A percentile compares a stretch with the other conserved stretches of the same genome.
Conservation (phyloP, 495 filamentous ascomycete genomes). For the Trichoderma virens region DNA sequence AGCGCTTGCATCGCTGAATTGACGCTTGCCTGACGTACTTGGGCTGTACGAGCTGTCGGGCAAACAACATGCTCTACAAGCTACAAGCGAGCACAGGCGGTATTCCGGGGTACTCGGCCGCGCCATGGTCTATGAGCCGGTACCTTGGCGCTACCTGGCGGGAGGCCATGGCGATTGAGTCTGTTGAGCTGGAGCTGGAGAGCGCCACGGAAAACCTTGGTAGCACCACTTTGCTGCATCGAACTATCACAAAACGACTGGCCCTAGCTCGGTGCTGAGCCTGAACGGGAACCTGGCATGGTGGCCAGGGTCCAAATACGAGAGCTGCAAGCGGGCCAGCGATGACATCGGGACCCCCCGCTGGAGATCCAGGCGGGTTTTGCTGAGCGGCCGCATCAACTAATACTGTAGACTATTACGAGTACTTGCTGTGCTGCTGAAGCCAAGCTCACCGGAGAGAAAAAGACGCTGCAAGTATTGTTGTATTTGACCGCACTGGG, state of each 20-base stretch:
- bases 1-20: slow-evolving; percentile 1
- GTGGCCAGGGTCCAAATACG: background rate
- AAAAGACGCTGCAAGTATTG: no score
- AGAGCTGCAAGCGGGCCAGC: background rate
- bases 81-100: background rate
- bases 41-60: background rate
- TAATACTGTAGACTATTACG: no score
- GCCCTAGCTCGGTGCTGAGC: background rate
- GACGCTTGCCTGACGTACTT: slow-evolving; percentile 3
- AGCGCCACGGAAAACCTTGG: slow-evolving; percentile 2
- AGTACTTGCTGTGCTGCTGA: no score
- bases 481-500: no score
- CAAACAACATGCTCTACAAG: background rate
- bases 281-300: background rate
- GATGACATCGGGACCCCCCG: background rate
- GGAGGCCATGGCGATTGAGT: background rate
- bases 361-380: background rate
- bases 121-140: background rate
- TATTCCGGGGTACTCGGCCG: background rate
- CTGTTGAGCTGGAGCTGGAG: background rate
- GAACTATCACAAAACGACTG: background rate
- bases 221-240: background rate
- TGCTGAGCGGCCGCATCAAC: background rate
- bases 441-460: no score
- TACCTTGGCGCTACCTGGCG: background rate